Evolutionary conservation across 345 rosid species (phyloP).

Genomic region (Isatis tinctoria): DNA sequence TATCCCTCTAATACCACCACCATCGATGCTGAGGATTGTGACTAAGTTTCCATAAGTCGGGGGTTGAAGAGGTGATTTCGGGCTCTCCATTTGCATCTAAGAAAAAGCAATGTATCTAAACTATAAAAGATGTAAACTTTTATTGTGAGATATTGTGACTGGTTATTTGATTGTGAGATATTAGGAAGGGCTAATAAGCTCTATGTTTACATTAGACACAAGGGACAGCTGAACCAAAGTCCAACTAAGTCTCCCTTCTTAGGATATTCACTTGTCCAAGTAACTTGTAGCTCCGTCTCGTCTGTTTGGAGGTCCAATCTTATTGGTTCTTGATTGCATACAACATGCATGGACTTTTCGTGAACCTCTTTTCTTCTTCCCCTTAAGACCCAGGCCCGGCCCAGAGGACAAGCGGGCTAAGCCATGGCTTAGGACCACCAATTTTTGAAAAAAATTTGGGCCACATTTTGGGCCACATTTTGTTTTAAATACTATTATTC

Average conservation of each 20-base stretch:
- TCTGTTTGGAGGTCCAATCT: background rate
- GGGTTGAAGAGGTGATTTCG: conserved; percentile 50
- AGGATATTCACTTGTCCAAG: background rate
- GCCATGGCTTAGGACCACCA: too few species aligned
- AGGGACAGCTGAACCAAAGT: background rate
- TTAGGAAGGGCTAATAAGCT: background rate
- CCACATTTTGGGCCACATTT: too few species aligned
- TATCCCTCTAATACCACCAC: conserved; percentile 78
- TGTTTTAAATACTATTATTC: too few species aligned
- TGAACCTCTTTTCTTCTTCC: background rate
- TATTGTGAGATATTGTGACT: background rate
- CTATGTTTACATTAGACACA: conserved; percentile 11
- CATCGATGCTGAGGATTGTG: conserved; percentile 73
- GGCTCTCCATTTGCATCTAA: conserved; percentile 32
- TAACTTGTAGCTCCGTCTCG: background rate
- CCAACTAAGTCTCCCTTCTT: conserved; percentile 3
- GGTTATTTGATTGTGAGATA: conserved; percentile 1
- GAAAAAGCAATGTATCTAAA: background rate
- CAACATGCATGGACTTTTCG: conserved; percentile 6
- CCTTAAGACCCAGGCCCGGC: too few species aligned
- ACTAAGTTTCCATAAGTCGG: conserved; percentile 49
- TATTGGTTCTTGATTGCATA: background rate
- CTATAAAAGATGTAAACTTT: background rate
- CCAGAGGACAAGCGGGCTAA: too few species aligned
- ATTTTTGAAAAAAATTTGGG: too few species aligned